These are phyloP conservation scores for Xylaria nigripes DNA, from an alignment of 495 filamentous ascomycete species.

Conservation along the genomic window DNA sequence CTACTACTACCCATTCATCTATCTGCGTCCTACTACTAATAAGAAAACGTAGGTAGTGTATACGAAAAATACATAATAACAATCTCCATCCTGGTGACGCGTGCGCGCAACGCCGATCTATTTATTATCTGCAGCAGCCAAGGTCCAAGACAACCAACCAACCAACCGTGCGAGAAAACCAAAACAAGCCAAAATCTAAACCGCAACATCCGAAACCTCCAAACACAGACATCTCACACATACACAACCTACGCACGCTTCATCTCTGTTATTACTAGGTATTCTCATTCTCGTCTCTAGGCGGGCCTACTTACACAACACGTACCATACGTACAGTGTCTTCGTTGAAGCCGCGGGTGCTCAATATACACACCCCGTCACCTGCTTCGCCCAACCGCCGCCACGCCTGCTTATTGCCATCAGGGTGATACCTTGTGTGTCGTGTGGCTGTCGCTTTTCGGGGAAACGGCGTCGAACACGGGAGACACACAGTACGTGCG, in stretches of 20 bases:
- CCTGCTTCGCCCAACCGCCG: background rate
- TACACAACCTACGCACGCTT: background rate
- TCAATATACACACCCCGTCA: constrained; percentile 7
- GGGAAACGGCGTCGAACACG: background rate
- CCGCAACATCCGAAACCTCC: background rate
- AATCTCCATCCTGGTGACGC: background rate
- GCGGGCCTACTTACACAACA: too few species aligned
- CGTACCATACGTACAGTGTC: too few species aligned
- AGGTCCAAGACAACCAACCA: background rate
- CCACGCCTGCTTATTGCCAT: background rate
- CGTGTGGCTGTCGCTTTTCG: constrained; percentile 3
- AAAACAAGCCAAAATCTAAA: background rate
- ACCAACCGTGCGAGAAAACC: background rate
- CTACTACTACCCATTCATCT: background rate
- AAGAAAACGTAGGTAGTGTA: background rate
- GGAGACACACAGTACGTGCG: constrained; percentile 2
- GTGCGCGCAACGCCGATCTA: background rate
- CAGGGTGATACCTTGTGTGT: constrained; percentile 9
- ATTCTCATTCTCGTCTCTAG: background rate
- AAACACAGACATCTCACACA: background rate
- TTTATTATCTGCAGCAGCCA: background rate
- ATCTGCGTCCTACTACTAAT: background rate
- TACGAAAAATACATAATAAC: background rate
- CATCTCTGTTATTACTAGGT: too few species aligned
- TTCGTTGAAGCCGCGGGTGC: background rate